A percentile compares a stretch with the other conserved stretches of the same genome.
Conservation (phyloP, 2,329 filamentous ascomycete genomes). For the Phyllachora maydis region DNA sequence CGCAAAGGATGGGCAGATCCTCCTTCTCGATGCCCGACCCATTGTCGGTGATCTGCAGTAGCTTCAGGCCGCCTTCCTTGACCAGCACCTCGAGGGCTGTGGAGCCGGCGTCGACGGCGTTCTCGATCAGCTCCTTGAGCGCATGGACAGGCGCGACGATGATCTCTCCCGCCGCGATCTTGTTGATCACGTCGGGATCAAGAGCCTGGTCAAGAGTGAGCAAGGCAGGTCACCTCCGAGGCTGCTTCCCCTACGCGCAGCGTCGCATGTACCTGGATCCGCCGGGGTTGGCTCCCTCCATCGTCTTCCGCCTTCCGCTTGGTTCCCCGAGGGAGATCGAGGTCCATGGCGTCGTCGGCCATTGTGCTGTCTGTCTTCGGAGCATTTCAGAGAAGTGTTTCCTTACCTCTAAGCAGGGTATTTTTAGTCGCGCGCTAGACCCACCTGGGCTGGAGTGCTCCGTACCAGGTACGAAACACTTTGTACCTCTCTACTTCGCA, state of each 20-base stretch:
- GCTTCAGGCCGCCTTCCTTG: slow-evolving; percentile 86
- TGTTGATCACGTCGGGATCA: slow-evolving; percentile 87
- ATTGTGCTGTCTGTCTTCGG: too few relatives aligned
- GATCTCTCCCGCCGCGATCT: slow-evolving; percentile 95
- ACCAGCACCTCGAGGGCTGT: slow-evolving; percentile 79
- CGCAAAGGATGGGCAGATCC: slow-evolving; percentile 78
- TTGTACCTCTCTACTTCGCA: too few relatives aligned
- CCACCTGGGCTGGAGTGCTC: too few relatives aligned
- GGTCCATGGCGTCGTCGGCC: slow-evolving; percentile 21
- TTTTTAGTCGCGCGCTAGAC: too few relatives aligned
- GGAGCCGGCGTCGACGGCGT: slow-evolving; percentile 90
- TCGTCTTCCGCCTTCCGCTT: slow-evolving; percentile 25
- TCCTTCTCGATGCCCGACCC: slow-evolving; percentile 93
- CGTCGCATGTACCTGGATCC: slow-evolving; percentile 29
- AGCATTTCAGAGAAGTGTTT: too few relatives aligned
- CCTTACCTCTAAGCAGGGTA: too few relatives aligned
- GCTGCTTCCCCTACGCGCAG: too few relatives aligned
- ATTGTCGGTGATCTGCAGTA: slow-evolving; percentile 94
- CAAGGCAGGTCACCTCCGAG: too few relatives aligned
- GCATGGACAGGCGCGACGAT: slow-evolving; percentile 95
- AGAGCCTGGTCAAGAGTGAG: too few relatives aligned
- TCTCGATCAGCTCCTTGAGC: slow-evolving; percentile 90
- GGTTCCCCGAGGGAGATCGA: slow-evolving; percentile 19
- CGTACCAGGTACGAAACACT: too few relatives aligned
- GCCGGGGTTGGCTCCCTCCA: slow-evolving; percentile 14